These are phyloP conservation scores for Plasmodium blacklocki DNA, from an alignment of 169 alveolate species.

Conservation along the genomic window DNA sequence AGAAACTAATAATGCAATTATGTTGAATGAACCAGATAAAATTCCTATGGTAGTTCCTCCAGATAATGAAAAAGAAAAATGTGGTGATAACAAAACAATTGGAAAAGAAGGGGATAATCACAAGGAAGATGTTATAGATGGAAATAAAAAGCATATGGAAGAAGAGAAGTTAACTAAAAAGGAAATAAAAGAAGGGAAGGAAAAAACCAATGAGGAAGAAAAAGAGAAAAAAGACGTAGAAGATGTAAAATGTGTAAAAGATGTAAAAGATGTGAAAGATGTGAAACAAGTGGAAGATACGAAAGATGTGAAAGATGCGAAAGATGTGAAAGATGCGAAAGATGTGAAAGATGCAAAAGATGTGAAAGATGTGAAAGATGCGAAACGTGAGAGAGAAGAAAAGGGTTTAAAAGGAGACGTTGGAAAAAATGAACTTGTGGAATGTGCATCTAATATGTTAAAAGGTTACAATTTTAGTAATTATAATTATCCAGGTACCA, in stretches of 20 bases:
- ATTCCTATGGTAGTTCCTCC: neutral
- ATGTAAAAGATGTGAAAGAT: neutral
- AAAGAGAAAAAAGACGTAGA: conserved; percentile 3
- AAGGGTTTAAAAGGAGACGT: neutral
- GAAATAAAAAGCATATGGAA: neutral
- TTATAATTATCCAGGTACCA: conserved; percentile 13
- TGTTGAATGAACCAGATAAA: neutral
- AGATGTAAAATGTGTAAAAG: neutral
- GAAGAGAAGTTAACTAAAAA: neutral
- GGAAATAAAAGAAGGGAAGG: neutral
- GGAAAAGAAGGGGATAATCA: neutral
- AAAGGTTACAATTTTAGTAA: conserved; percentile 25
- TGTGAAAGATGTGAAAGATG: conserved; percentile 5
- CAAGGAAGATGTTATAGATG: neutral
- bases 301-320: neutral
- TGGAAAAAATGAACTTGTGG: conserved; percentile 1
- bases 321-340: neutral
- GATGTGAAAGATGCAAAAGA: neutral
- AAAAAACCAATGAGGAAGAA: neutral
- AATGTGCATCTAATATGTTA: conserved; percentile 1
- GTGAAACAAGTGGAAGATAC: neutral
- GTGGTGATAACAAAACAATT: neutral
- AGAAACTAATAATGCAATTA: neutral
- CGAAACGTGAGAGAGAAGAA: conserved; percentile 6
- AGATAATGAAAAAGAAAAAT: neutral